These are phyloP conservation scores for Drechslerella coelobrocha DNA, from an alignment of 2,329 filamentous ascomycete species.

Conservation along the genomic window DNA sequence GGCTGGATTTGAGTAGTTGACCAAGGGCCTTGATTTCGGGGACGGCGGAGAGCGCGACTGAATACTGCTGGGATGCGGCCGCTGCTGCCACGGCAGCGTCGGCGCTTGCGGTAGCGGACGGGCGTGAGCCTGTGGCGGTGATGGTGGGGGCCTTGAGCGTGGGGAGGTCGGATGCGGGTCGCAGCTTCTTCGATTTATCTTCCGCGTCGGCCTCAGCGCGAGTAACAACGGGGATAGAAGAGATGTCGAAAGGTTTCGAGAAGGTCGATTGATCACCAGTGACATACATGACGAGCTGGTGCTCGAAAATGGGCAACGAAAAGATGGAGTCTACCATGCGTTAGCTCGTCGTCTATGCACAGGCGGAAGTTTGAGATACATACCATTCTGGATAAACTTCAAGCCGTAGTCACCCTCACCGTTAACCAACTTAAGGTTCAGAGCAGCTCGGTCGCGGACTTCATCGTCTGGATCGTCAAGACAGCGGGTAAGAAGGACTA, in stretches of 20 bases:
- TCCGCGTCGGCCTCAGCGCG: slow-evolving; percentile 95
- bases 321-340: slow-evolving; percentile 80
- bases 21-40: slow-evolving; percentile 92
- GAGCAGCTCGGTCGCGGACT: slow-evolving; percentile 89
- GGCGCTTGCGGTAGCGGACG: slow-evolving; percentile 67
- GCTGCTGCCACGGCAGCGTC: slow-evolving; percentile 78
- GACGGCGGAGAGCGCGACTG: slow-evolving; percentile 63
- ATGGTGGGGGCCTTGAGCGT: slow-evolving; percentile 91
- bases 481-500: slow-evolving; percentile 88
- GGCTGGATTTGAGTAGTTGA: slow-evolving; percentile 86
- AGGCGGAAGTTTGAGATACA: not conserved
- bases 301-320: slow-evolving; percentile 91
- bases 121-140: slow-evolving; percentile 70
- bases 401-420: slow-evolving; percentile 86
- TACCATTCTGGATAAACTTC: slow-evolving; percentile 91
- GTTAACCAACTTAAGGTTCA: slow-evolving; percentile 90
- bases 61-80: slow-evolving; percentile 84
- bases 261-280: slow-evolving; percentile 89
- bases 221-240: slow-evolving; percentile 88
- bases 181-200: slow-evolving; percentile 93
- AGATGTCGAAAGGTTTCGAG: slow-evolving; percentile 83
- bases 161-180: slow-evolving; percentile 77
- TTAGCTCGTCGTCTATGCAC: slow-evolving; percentile 9
- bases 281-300: slow-evolving; percentile 96
- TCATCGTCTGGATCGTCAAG: slow-evolving; percentile 97